Evolutionary conservation across 768 basidiomycete species (phyloP).

Genomic region (Mycena albidolilacea): DNA sequence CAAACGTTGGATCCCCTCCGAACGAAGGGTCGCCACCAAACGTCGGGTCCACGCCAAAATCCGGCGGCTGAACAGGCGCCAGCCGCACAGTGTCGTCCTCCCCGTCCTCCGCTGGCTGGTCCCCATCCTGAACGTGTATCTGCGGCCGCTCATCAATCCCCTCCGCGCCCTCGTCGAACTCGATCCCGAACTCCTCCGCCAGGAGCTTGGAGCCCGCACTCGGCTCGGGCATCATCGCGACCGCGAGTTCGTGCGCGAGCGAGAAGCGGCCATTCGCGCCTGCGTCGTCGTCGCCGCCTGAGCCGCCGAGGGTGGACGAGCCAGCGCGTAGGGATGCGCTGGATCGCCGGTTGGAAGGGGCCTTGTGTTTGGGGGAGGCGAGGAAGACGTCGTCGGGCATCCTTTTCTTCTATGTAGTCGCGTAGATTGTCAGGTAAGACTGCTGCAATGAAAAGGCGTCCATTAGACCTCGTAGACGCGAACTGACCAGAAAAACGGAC

Average conservation of each 20-base stretch:
- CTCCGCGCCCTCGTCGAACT: conserved; percentile 90
- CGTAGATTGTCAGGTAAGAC: too few species aligned
- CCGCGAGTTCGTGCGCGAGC: conserved; percentile 89
- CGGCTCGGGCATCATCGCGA: conserved; percentile 91
- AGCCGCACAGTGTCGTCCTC: conserved; percentile 9
- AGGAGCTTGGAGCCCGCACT: conserved; percentile 81
- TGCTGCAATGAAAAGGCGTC: too few species aligned
- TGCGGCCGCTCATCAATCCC: conserved; percentile 74
- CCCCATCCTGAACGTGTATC: conserved; percentile 46
- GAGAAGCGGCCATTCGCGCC: conserved; percentile 70
- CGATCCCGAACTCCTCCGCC: conserved; percentile 91
- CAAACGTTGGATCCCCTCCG: not conserved
- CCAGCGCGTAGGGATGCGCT: conserved; percentile 63
- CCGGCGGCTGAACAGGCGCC: too few species aligned
- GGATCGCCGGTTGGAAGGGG: conserved; percentile 58
- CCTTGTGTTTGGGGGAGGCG: conserved; percentile 35
- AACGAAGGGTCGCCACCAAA: too few species aligned
- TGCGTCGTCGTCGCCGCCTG: conserved; percentile 58
- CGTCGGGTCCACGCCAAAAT: too few species aligned
- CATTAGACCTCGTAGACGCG: too few species aligned
- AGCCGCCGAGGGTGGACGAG: conserved; percentile 54
- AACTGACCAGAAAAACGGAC: too few species aligned
- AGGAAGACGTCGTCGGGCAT: conserved; percentile 42
- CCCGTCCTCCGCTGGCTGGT: not conserved
- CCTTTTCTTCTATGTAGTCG: not conserved